Percentiles rank a stretch among this genome's conserved stretches.
These are phyloP conservation scores for Phytophthora capsici DNA, from an alignment of 352 stramenopile genomes.

Conservation along the genomic window DNA sequence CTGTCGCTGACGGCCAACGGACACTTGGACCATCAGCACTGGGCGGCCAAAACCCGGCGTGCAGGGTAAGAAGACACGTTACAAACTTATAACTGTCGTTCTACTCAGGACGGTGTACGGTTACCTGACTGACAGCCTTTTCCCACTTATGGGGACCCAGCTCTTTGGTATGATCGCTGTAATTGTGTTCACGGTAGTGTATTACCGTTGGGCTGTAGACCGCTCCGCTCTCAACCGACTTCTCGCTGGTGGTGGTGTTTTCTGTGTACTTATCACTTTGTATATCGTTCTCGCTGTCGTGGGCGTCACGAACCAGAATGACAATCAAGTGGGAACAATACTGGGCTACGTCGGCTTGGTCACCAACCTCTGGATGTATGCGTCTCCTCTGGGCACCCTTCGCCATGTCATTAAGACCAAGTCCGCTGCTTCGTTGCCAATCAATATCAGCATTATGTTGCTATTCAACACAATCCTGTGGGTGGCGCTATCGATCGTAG, in stretches of 20 bases:
- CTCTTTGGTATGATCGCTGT: slow-evolving; percentile 23
- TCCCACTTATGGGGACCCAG: slow-evolving; percentile 29
- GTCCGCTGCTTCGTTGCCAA: slow-evolving; percentile 26
- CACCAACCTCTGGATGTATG: slow-evolving; percentile 35
- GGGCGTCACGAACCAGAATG: slow-evolving; percentile 35
- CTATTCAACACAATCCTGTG: slow-evolving; percentile 26
- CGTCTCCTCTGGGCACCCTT: slow-evolving; percentile 34
- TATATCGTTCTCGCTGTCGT: slow-evolving; percentile 39
- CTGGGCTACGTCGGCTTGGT: slow-evolving; percentile 37
- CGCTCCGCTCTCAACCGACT: slow-evolving; percentile 9
- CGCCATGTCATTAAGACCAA: slow-evolving; percentile 25
- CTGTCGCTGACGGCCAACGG: too few relatives aligned
- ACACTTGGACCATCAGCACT: too few relatives aligned
- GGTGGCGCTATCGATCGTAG: slow-evolving; percentile 19
- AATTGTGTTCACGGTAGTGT: slow-evolving; percentile 23
- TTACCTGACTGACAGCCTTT: slow-evolving; percentile 30
- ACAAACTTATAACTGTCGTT: neutral
- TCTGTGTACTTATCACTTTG: slow-evolving; percentile 23
- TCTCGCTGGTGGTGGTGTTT: neutral
- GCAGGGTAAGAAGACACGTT: too few relatives aligned
- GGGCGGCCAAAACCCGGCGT: too few relatives aligned
- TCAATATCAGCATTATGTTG: slow-evolving; percentile 32
- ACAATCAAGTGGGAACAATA: slow-evolving; percentile 32
- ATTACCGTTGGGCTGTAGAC: slow-evolving; percentile 17
- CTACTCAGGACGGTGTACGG: slow-evolving; percentile 27